These are phyloP conservation scores for Eutypa lata DNA, from an alignment of 2,329 filamentous ascomycete genomes.

Conservation along the genomic window DNA sequence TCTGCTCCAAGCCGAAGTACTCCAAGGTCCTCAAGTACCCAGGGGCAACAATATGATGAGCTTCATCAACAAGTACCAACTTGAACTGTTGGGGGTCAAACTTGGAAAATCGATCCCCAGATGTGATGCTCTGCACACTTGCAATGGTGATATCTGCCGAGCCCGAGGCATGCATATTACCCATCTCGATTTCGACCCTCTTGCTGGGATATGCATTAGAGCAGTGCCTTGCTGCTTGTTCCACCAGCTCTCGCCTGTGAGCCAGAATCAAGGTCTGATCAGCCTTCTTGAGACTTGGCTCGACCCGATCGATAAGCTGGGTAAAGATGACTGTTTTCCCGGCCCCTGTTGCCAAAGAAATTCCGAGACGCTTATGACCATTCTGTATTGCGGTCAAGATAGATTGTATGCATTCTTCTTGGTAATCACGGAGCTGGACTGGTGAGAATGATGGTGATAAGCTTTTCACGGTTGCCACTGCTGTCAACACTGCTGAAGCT, in stretches of 20 bases:
- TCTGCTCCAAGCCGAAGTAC: conserved; percentile 68
- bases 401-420: conserved; percentile 86
- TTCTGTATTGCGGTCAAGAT: conserved; percentile 66
- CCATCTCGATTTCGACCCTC: conserved; percentile 89
- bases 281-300: conserved; percentile 51
- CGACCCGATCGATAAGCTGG: conserved; percentile 79
- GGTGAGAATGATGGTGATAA: not conserved
- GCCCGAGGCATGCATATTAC: conserved; percentile 70
- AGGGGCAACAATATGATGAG: conserved; percentile 88
- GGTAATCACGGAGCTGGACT: conserved; percentile 74
- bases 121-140: conserved; percentile 81
- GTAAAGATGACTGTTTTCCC: conserved; percentile 98
- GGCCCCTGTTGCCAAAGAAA: conserved; percentile 83
- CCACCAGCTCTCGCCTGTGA: conserved; percentile 87
- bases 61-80: conserved; percentile 89
- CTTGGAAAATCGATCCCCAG: conserved; percentile 72
- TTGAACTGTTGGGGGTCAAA: conserved; percentile 82
- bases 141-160: conserved; percentile 89
- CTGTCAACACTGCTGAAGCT: conserved; percentile 3
- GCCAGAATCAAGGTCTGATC: conserved; percentile 86
- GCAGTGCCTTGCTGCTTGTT: conserved; percentile 89
- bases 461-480: conserved; percentile 4
- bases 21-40: conserved; percentile 72
- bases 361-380: conserved; percentile 75
- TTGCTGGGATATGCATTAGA: conserved; percentile 74